phyloP scores from a whole-genome alignment of 805 yeast genomes.

The Lachancea thermotolerans region DNA sequence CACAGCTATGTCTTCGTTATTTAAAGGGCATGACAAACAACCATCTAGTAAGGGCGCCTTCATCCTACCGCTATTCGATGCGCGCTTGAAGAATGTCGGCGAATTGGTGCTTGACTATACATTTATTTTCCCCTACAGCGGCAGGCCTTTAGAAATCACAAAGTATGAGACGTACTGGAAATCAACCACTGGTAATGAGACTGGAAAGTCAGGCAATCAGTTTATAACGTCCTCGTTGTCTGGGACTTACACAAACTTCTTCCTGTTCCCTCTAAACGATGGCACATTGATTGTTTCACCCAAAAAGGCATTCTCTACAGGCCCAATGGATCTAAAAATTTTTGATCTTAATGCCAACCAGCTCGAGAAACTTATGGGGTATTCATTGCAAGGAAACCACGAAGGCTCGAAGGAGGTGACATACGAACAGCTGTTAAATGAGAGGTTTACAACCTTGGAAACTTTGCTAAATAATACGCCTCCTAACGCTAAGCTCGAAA shows the following conservation, averaged over 20 bases:
- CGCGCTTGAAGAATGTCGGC: conserved; percentile 76
- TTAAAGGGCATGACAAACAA: conserved; percentile 33
- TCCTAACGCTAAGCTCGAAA: conserved; percentile 54
- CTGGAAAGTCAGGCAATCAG: conserved; percentile 14
- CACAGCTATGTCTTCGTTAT: conserved; percentile 58
- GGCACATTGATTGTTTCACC: conserved; percentile 84
- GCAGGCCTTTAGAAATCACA: conserved; percentile 76
- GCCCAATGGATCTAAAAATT: conserved; percentile 49
- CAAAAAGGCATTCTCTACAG: conserved; percentile 46
- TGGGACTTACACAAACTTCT: conserved; percentile 69
- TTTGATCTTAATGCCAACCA: conserved; percentile 43
- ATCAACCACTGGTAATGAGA: conserved; percentile 55
- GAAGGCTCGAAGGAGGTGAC: conserved; percentile 17
- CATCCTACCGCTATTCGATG: conserved; percentile 72
- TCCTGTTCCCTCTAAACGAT: conserved; percentile 68
- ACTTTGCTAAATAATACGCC: conserved; percentile 52
- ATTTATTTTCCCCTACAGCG: conserved; percentile 83
- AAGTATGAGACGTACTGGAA: conserved; percentile 97
- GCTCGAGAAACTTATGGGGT: conserved; percentile 27
- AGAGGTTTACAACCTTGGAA: conserved; percentile 52
- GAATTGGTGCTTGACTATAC: conserved; percentile 70
- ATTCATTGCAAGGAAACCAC: conserved; percentile 14
- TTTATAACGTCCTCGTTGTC: conserved; percentile 84
- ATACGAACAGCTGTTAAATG: conserved; percentile 24
- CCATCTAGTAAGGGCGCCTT: conserved; percentile 30